Percentiles rank a stretch among this genome's conserved stretches.
phyloP scores from a whole-genome alignment of 305 asterid species.

The Galium porrigens region DNA sequence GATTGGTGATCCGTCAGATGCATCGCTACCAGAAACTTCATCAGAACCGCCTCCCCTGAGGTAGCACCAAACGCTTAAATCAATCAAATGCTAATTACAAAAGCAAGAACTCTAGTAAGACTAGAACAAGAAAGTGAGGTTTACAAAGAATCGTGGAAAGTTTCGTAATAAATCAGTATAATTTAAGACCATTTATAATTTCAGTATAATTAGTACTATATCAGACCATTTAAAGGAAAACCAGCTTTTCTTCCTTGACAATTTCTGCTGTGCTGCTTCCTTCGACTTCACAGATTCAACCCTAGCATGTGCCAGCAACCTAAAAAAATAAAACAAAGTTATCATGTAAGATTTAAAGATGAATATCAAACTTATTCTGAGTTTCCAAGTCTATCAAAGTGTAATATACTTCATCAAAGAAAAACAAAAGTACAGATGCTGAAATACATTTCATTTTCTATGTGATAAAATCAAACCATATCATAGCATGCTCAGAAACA shows the following conservation, averaged over 20 bases:
- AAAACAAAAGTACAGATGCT: neutral
- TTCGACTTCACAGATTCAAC: constrained; percentile 88
- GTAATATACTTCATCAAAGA: neutral
- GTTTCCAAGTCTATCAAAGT: neutral
- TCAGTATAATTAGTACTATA: constrained; percentile 9
- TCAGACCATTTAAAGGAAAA: constrained; percentile 75
- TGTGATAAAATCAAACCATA: neutral
- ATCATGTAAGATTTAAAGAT: neutral
- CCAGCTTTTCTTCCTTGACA: constrained; percentile 70
- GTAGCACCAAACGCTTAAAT: constrained; percentile 18
- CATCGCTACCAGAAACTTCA: constrained; percentile 40
- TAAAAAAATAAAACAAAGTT: constrained; percentile 19
- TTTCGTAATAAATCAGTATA: constrained; percentile 13
- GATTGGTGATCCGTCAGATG: constrained; percentile 42
- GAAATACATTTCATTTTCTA: neutral
- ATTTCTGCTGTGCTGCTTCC: constrained; percentile 82
- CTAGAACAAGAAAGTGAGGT: neutral
- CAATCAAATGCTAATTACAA: constrained; percentile 8
- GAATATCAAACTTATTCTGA: neutral
- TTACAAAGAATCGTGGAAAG: constrained; percentile 11
- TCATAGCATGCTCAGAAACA: neutral
- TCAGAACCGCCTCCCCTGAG: constrained; percentile 55
- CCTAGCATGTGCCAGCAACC: constrained; percentile 96
- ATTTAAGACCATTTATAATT: neutral
- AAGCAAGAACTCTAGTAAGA: neutral